Percentiles rank a stretch among this genome's conserved stretches.
Conservation (phyloP, 371 early-diverging fungal genomes). For the Choanephora cucurbitarum region DNA sequence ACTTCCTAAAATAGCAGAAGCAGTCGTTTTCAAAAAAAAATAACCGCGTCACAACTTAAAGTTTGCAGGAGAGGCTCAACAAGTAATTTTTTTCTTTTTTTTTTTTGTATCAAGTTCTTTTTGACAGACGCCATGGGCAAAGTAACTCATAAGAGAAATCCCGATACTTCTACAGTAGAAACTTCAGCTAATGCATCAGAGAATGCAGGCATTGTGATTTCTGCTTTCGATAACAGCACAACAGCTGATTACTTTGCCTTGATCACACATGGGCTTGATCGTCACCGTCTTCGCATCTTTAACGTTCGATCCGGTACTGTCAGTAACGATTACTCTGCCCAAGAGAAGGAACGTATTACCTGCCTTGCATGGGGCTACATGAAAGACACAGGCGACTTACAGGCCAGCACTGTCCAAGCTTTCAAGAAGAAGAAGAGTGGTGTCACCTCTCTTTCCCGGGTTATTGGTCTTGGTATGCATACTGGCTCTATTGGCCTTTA, state of each 20-base stretch:
- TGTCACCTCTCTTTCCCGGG: conserved; percentile 37
- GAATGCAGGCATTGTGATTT: conserved; percentile 51
- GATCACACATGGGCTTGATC: conserved; percentile 71
- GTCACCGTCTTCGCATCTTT: conserved; percentile 70
- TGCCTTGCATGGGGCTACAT: conserved; percentile 67
- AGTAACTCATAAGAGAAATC: conserved; percentile 28
- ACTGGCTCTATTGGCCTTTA: conserved; percentile 67
- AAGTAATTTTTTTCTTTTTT: background rate
- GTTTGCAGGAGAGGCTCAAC: background rate
- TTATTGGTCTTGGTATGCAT: conserved; percentile 67
- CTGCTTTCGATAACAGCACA: conserved; percentile 57
- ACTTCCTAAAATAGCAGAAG: background rate
- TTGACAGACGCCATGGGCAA: conserved; percentile 29
- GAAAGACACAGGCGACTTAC: conserved; percentile 44
- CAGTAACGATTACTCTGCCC: conserved; percentile 61
- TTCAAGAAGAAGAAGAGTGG: conserved; percentile 56
- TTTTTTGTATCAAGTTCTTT: background rate
- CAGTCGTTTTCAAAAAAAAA: no score
- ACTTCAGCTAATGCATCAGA: conserved; percentile 31
- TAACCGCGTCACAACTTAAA: no score
- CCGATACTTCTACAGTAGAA: conserved; percentile 31
- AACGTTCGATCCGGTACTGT: conserved; percentile 69
- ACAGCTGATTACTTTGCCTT: conserved; percentile 66
- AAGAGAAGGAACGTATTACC: conserved; percentile 62
- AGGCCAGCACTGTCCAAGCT: conserved; percentile 34